Base-by-base conservation (phyloP, 2,329 filamentous ascomycete genomes). In the Biscogniauxia mediterranea region DNA sequence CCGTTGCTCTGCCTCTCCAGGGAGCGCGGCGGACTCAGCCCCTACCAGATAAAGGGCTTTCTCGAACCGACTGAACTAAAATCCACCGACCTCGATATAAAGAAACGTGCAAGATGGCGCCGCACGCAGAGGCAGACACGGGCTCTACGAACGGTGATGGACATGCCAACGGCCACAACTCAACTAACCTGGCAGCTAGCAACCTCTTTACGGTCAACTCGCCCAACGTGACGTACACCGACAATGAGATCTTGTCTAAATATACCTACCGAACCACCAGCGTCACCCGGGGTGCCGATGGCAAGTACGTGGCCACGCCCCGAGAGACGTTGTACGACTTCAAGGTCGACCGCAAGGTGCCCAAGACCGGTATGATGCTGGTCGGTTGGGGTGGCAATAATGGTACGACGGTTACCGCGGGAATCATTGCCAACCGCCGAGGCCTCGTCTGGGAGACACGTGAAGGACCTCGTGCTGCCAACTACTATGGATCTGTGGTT, bases 361-460 rank as follows among this genome's bases (percentile, higher is more conserved):
- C 93, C 79, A 96, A 94, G 84, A 86, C 92, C 69, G 95, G 95
- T 74, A 86, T 97, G 82, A 98, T 99, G 95, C 85, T 99, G 68
- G 94, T 99, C 69, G 95, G 95, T 66, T 94, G 90, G 88, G 95
- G 95, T 79, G 95, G 95, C 74, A 99, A 99, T 87, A 99, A 99
- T 76, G 95, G 95, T 68, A 92, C 92, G 68, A 99, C 95, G 61
- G 92, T 99, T 65, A 98, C 95, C 62, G 95, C 95, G 64, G 95
- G 94, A 77, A 96, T 99, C 79, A 85, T 99, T 75, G 95, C 94
- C 79, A 99, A 99, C 81, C 91, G 92, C 75, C 91, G 89, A 70
- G 85, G 87, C 61, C 85, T 98, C 61, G 82, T 83, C 64, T 99
- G 95, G 95, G 92, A 97, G 67, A 98, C 95, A 71, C 93, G 94